A percentile compares a stretch with the other conserved stretches of the same genome.
These are phyloP conservation scores for Nowakowskiella sp. DNA, from an alignment of 192 early-diverging fungal species.

Conservation along the genomic window DNA sequence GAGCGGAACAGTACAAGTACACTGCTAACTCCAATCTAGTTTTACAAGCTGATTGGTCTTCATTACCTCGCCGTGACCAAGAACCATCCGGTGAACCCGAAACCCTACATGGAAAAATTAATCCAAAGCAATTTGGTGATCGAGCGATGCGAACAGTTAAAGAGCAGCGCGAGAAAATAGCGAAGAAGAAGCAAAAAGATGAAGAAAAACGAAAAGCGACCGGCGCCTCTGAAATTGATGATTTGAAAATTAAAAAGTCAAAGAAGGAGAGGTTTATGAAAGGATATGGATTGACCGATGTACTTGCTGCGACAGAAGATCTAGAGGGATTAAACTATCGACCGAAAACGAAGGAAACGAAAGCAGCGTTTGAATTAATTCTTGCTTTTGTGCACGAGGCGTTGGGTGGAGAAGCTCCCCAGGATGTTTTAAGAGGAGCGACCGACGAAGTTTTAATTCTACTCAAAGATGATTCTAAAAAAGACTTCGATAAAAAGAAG, in stretches of 20 bases:
- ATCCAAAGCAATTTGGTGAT: slow-evolving; percentile 77
- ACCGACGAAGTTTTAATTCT: slow-evolving; percentile 75
- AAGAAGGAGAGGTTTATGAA: slow-evolving; percentile 30
- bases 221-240: slow-evolving; percentile 17
- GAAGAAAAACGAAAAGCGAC: slow-evolving; percentile 42
- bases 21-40: slow-evolving; percentile 94
- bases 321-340: slow-evolving; percentile 76
- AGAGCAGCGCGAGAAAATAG: slow-evolving; percentile 50
- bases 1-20: slow-evolving; percentile 27
- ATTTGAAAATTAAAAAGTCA: slow-evolving; percentile 14
- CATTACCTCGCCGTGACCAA: slow-evolving; percentile 70
- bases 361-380: slow-evolving; percentile 79
- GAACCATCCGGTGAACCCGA: slow-evolving; percentile 96
- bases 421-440: slow-evolving; percentile 83
- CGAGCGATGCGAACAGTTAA: slow-evolving; percentile 61
- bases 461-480: slow-evolving; percentile 74
- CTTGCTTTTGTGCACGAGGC: slow-evolving; percentile 71
- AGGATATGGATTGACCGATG: slow-evolving; percentile 63
- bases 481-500: slow-evolving; percentile 84
- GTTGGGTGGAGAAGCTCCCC: slow-evolving; percentile 77
- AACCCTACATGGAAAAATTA: slow-evolving; percentile 78
- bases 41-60: slow-evolving; percentile 78
- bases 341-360: slow-evolving; percentile 86
- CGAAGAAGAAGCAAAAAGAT: slow-evolving; percentile 45
- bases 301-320: slow-evolving; percentile 81